Evolutionary conservation across 2,329 filamentous ascomycete genomes (phyloP).

Genomic region (Diaporthe batatas): DNA sequence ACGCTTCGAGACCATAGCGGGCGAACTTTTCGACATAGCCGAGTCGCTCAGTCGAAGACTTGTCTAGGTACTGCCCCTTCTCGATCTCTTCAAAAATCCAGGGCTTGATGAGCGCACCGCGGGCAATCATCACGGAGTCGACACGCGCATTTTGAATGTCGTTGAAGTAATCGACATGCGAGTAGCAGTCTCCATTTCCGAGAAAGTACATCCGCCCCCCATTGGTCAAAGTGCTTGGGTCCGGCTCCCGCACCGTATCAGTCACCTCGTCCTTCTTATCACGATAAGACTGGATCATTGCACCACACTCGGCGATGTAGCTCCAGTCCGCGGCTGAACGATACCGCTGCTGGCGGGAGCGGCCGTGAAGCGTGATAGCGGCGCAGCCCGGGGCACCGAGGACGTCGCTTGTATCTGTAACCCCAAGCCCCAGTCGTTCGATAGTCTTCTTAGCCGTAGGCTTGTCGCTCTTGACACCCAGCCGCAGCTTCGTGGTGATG

Average conservation of each 20-base stretch:
- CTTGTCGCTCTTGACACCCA: constrained; percentile 83
- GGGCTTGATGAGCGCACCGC: constrained; percentile 95
- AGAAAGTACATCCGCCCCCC: constrained; percentile 87
- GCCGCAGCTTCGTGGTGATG: constrained; percentile 94
- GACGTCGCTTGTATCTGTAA: constrained; percentile 76
- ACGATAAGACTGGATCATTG: constrained; percentile 85
- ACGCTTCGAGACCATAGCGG: constrained; percentile 90
- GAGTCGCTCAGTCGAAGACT: constrained; percentile 88
- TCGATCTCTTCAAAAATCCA: constrained; percentile 99
- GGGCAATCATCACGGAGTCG: constrained; percentile 97
- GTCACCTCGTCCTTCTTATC: constrained; percentile 72
- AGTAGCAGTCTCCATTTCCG: constrained; percentile 97
- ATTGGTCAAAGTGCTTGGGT: constrained; percentile 79
- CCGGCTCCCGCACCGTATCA: constrained; percentile 84
- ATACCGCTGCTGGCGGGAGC: constrained; percentile 94
- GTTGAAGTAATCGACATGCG: constrained; percentile 86
- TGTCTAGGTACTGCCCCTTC: constrained; percentile 93
- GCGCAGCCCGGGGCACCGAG: constrained; percentile 86
- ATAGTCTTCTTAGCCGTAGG: constrained; percentile 86
- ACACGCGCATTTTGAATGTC: constrained; percentile 83
- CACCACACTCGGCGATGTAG: constrained; percentile 92
- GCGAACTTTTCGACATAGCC: constrained; percentile 89
- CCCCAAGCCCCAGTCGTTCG: constrained; percentile 85
- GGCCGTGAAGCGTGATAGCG: constrained; percentile 94
- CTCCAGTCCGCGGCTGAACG: constrained; percentile 92